phyloP scores from a whole-genome alignment of 2,329 filamentous ascomycete genomes.

The Boeremia exigua region DNA sequence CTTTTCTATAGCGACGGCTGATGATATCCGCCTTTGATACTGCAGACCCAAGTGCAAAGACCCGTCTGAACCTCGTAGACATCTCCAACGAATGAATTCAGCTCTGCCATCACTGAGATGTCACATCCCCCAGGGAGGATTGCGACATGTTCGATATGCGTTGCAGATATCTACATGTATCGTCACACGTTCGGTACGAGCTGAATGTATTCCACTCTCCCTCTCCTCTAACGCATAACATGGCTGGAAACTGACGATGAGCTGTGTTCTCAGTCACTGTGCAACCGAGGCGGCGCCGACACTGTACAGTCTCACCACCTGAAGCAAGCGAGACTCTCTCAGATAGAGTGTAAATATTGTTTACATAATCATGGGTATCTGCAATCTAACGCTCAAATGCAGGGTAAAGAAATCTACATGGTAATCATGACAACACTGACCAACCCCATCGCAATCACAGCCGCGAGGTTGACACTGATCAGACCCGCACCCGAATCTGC shows the following conservation, averaged over 20 bases:
- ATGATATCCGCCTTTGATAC: no score
- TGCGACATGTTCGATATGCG: background rate
- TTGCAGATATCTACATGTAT: no score
- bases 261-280: background rate
- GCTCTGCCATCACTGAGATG: background rate
- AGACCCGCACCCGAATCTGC: background rate
- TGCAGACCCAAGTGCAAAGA: no score
- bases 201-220: background rate
- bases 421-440: constrained; percentile 5
- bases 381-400: constrained; percentile 1
- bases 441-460: constrained; percentile 13
- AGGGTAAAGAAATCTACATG: background rate
- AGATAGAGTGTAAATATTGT: background rate
- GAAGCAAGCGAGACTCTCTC: no score
- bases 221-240: background rate
- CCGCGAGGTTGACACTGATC: constrained; percentile 7
- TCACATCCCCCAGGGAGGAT: background rate
- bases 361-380: constrained; percentile 4
- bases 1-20: no score
- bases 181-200: background rate
- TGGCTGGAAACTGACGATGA: background rate
- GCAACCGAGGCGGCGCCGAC: no score
- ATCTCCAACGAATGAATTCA: no score
- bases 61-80: no score
- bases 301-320: no score